Percentiles rank a stretch among this genome's conserved stretches.
phyloP scores from a whole-genome alignment of 805 yeast genomes.

The Starmerella bombicola region DNA sequence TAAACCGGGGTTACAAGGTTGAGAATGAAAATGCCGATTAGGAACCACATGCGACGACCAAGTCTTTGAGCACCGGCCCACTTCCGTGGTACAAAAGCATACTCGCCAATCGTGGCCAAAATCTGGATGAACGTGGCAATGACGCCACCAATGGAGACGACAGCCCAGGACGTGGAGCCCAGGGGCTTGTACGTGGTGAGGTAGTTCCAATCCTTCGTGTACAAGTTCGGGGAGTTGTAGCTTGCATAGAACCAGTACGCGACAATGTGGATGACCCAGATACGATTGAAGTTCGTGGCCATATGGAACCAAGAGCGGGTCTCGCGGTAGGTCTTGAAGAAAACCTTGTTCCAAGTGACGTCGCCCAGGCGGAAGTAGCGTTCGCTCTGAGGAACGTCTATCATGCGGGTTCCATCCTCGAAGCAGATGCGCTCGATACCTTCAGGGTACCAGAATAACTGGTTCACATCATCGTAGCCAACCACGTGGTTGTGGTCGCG shows the following conservation, averaged over 20 bases:
- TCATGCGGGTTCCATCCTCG: constrained; percentile 84
- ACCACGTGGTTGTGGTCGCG: constrained; percentile 51
- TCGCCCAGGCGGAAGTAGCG: constrained; percentile 85
- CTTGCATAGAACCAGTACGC: constrained; percentile 92
- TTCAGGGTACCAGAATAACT: constrained; percentile 98
- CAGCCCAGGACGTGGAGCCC: constrained; percentile 84
- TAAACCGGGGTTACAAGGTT: constrained; percentile 82
- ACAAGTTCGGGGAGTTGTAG: constrained; percentile 80
- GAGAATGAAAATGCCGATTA: constrained; percentile 48
- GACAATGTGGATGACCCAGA: constrained; percentile 88
- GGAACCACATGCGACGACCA: constrained; percentile 70
- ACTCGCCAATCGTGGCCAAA: constrained; percentile 78
- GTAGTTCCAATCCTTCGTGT: constrained; percentile 78
- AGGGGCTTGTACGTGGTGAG: constrained; percentile 74
- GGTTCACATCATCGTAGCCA: constrained; percentile 96
- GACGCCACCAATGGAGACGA: constrained; percentile 84
- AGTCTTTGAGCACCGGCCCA: constrained; percentile 99
- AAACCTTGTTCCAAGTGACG: constrained; percentile 80
- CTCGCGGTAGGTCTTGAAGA: constrained; percentile 92
- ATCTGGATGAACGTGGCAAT: constrained; percentile 74
- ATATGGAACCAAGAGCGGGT: constrained; percentile 95
- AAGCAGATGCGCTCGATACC: constrained; percentile 87
- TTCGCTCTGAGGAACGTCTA: constrained; percentile 80
- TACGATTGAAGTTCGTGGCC: constrained; percentile 91
- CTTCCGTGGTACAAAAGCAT: constrained; percentile 91